Percentiles rank a stretch among this genome's conserved stretches.
These are phyloP conservation scores for Cyberlindnera nakhonratchasimensis DNA, from an alignment of 805 yeast species.

Conservation along the genomic window DNA sequence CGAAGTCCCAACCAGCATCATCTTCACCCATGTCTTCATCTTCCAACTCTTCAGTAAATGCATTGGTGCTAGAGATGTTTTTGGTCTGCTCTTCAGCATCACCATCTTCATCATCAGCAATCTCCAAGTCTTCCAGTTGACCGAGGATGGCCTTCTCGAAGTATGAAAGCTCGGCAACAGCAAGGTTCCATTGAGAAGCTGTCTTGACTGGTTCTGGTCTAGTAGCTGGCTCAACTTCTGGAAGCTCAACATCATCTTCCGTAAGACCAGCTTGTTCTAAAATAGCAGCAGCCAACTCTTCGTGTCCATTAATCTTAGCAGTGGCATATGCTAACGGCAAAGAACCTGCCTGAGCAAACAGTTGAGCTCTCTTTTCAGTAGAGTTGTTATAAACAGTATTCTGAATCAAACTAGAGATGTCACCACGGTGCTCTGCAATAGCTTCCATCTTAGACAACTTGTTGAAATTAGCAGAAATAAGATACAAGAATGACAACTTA, in stretches of 20 bases:
- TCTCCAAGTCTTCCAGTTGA: slow-evolving; percentile 60
- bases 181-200: slow-evolving; percentile 74
- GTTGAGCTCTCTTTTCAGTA: slow-evolving; percentile 67
- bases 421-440: slow-evolving; percentile 87
- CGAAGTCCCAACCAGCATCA: slow-evolving; percentile 81
- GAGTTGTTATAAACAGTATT: slow-evolving; percentile 78
- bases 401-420: slow-evolving; percentile 73
- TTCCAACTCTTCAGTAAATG: slow-evolving; percentile 36
- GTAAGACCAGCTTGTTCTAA: slow-evolving; percentile 66
- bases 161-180: slow-evolving; percentile 66
- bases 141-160: slow-evolving; percentile 84
- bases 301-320: slow-evolving; percentile 83
- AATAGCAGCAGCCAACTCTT: slow-evolving; percentile 68
- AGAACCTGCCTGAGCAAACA: slow-evolving; percentile 75
- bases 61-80: slow-evolving; percentile 21
- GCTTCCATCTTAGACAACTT: slow-evolving; percentile 81
- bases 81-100: slow-evolving; percentile 26
- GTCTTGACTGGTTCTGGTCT: slow-evolving; percentile 49
- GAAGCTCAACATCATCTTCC: slow-evolving; percentile 61
- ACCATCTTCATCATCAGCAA: slow-evolving; percentile 46
- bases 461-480: slow-evolving; percentile 74
- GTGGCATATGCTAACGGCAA: slow-evolving; percentile 88
- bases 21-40: slow-evolving; percentile 39
- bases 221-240: slow-evolving; percentile 43
- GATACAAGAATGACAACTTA: slow-evolving; percentile 83